A percentile compares a stretch with the other conserved stretches of the same genome.
Conservation (phyloP, 164 flowering plant genomes). For the Santalum album region DNA sequence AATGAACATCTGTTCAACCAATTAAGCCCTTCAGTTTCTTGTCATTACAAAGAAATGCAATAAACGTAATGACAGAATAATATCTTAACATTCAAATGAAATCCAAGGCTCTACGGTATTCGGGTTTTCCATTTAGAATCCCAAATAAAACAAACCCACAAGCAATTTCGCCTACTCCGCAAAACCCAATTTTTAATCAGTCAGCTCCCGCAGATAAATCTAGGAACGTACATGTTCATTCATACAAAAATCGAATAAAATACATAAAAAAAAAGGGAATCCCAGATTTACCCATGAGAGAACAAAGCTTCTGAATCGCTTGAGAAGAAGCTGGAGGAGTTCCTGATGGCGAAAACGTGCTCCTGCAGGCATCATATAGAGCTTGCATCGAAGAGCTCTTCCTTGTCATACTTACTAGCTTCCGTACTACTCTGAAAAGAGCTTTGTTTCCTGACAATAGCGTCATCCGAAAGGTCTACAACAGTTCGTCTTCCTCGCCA, state of each 20-base stretch:
- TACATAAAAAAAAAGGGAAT: background rate
- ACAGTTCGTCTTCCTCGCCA: too few species aligned
- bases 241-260: background rate
- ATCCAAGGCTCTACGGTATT: too few species aligned
- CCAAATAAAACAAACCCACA: background rate
- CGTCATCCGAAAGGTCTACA: too few species aligned
- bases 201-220: background rate
- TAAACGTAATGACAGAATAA: too few species aligned
- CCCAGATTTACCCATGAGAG: slow-evolving; percentile 50
- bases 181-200: background rate
- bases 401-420: slow-evolving; percentile 7
- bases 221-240: background rate
- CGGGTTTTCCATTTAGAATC: too few species aligned
- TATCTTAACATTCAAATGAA: too few species aligned
- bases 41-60: too few species aligned
- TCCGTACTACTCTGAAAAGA: background rate
- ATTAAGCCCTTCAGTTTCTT: too few species aligned
- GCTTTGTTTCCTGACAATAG: background rate
- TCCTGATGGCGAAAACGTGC: slow-evolving; percentile 41
- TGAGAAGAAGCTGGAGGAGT: slow-evolving; percentile 34
- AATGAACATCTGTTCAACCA: too few species aligned
- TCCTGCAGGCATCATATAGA: slow-evolving; percentile 58
- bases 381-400: slow-evolving; percentile 41
- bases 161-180: background rate
- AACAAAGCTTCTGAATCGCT: slow-evolving; percentile 39